Base-by-base conservation (phyloP, 768 basidiomycete species). In the Tulasnella sp. region DNA sequence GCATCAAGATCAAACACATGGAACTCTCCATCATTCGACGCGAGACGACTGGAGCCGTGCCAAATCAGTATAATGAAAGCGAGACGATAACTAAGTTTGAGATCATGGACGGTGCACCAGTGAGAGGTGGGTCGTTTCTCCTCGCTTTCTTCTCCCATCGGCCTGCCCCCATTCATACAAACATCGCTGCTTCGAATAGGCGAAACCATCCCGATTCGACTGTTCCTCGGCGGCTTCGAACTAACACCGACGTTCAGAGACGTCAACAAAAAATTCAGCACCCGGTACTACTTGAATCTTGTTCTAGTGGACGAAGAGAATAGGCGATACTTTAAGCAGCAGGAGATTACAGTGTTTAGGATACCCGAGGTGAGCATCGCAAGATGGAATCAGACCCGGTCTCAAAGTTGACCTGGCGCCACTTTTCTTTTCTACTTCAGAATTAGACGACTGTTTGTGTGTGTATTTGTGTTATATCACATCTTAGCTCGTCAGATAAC, bases 1-100 rank as follows among this genome's bases (percentile, higher is more conserved):
- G 98, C 78, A 99, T 99, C 89, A 99, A 89, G 90, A 99, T 99
- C 88, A 99, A 99, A 87, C 96, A 99, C 84, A 99, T 99, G 98
- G 97, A 99, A 85, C 89, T 99, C 42, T 98, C 97, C 20, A 98
- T 99, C 85, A 99, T 99, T 83, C 93, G 97, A 54, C 91, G 97
- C 28, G 98, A 99, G 86, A 99, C 98, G 31, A 99, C 97, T 0
- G 98, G 97, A 18, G 90, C 96, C 18, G 95, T 96, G 2, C 98
- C 98, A 24, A 99, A 99, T 84, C 96, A 97, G 87, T 99, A 99
- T 86, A 99, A 98, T 85, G 97, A 99, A 86, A 96, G 94, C 84
- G 97, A 99, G 85, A 99, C 97, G 8, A 46, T 46, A 46, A 46
- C 98, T 12, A 99, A 99, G 87, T 54, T 98, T 84, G 98, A 99